Base-by-base conservation (phyloP, 2,329 filamentous ascomycete species). In the Sporothrix luriei region DNA sequence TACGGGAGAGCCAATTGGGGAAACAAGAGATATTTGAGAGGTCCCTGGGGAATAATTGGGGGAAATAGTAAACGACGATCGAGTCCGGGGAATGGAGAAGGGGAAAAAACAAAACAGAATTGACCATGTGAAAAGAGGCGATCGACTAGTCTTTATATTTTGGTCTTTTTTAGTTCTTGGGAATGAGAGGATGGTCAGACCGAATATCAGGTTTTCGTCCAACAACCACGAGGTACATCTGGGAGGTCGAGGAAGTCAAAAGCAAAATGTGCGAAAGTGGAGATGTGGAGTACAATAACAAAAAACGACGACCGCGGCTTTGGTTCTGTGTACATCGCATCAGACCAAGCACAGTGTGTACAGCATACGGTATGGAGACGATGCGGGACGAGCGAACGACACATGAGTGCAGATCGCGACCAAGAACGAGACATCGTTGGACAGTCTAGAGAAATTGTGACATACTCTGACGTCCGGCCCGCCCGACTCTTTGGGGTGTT, bases 131-230 rank as follows among this genome's bases (percentile, higher is more conserved):
- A 33, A 24, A 48, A 26, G 40, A 33, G 61, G 46, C 14, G 61
- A 64, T 64, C 43, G 24, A 14, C 61, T 43, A 49, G 43, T n/a
- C 59, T 64, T 64, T 64, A 62, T 64, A 64, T 26, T 49, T 29
- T 49, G 16, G 16, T 21, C 40, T 3, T 10, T 4, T 62, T 62
- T 48, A 43, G 4, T 48, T 48, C n/a, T 48, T 4, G 40, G 16
- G 9, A 13, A 46, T n/a, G 14, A 19, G 16, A n/a, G 29, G n/a
- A 24, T 40, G 57, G 57, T 6, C 21, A 19, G 38, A n/a, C 38
- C 21, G 38, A 14, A 14, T 62, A 62, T 62, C 57, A 62, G 57
- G 38, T 26, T 62, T 61, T 29, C 21, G 24, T 54, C 13, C 29
- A 19, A 46, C 55, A 59, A 43, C 55, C 14, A 61, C 55, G 33